A percentile compares a stretch with the other conserved stretches of the same genome.
These are phyloP conservation scores for Sanghuangporus sanghuang DNA, from an alignment of 1,284 basidiomycete genomes.

Conservation along the genomic window DNA sequence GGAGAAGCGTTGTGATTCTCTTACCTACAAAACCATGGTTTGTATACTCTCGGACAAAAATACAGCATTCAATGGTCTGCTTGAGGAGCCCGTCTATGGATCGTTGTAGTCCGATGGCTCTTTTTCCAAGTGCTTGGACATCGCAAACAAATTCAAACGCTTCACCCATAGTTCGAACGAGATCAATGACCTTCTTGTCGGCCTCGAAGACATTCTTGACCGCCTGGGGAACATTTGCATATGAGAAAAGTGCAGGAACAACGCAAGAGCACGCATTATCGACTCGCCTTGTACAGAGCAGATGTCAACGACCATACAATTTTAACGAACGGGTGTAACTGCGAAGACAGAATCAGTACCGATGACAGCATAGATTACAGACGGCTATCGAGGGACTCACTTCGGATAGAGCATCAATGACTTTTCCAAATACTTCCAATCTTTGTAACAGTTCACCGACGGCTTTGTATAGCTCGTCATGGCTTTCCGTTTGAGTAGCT, in stretches of 20 bases:
- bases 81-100: not conserved
- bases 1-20: too few relatives aligned
- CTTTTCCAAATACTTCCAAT: not conserved
- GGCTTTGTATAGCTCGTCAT: not conserved
- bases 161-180: not conserved
- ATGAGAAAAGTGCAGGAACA: not conserved
- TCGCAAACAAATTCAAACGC: not conserved
- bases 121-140: not conserved
- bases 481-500: not conserved
- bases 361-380: not conserved
- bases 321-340: not conserved
- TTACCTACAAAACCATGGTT: not conserved
- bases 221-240: not conserved
- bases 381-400: not conserved
- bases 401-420: conserved; percentile 1
- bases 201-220: conserved; percentile 10
- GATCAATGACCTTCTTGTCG: not conserved
- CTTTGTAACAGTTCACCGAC: not conserved
- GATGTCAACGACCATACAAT: not conserved
- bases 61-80: not conserved
- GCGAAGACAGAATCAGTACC: not conserved
- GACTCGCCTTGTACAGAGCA: not conserved
- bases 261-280: not conserved
- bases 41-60: not conserved
- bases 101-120: not conserved